Base-by-base conservation (phyloP, 495 filamentous ascomycete species). In the Articulospora tetracladia region DNA sequence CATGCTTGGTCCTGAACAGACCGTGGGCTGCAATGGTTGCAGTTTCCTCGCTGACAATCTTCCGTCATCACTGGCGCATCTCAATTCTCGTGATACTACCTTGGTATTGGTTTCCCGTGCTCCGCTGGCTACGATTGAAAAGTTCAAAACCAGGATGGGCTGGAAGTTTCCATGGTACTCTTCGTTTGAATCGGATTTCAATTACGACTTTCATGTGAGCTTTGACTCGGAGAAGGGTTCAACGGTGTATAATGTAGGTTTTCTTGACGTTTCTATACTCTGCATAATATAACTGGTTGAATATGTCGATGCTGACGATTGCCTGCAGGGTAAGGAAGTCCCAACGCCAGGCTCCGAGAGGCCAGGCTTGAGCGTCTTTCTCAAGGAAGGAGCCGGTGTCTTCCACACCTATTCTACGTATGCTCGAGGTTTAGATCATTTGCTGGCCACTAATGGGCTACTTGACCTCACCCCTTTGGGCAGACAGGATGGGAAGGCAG, bases 121-220 rank as follows among this genome's bases (percentile, higher is more conserved):
- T 0, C 70, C 75, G 0, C 19, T 74, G 28, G 60, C 39, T 15
- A 69, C 76, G 59, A 65, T 79, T 44, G 68, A 66, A 11, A 68
- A 62, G n/a, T 79, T 69, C 64, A 67, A 69, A 46, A 59, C 69
- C 15, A 62, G 67, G 44, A 74, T 73, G 66, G 74, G 71, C 4
- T 79, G 75, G 77, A 66, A 60, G 10, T 75, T 77, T 53, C 75
- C 75, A 20, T 77, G 75, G 70, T 69, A 67, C 23, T 70, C 68
- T 12, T 68, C 66, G 56, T 59, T 61, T 25, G 67, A 61, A 1
- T 60, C 55, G 17, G 66, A 70, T 32, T 74, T 74, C 64, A 74
- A 74, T 53, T 72, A 70, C 55, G 72, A 74, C 57, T 74, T 71
- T 61, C 60, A 69, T 27, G 72, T 56, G 12, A 69, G 65, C 12